Evolutionary conservation across 306 rosid genomes (phyloP).

Genomic region (Geum urbanum): DNA sequence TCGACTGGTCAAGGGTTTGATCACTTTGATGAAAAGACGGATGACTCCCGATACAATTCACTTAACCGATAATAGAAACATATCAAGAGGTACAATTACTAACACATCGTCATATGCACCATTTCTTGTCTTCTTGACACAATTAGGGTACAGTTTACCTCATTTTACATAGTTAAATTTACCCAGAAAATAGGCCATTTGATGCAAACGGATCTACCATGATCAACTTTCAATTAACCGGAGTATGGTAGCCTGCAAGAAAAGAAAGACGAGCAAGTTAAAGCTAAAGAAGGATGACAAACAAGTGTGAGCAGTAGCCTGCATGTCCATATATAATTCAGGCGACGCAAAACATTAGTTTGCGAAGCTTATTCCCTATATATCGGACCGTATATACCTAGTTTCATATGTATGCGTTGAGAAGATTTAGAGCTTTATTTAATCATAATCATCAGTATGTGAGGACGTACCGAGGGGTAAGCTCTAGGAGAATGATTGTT

Average conservation of each 20-base stretch:
- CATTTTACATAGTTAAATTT: background rate
- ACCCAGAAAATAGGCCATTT: background rate
- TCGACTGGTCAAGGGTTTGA: too few relatives aligned
- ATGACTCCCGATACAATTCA: too few relatives aligned
- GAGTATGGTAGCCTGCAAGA: slow-evolving; percentile 55
- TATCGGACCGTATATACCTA: too few relatives aligned
- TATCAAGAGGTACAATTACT: too few relatives aligned
- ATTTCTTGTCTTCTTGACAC: background rate
- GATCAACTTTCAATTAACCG: slow-evolving; percentile 32
- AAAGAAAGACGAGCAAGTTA: background rate
- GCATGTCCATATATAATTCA: background rate
- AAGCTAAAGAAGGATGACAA: background rate
- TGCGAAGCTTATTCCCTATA: too few relatives aligned
- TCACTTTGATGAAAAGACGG: too few relatives aligned
- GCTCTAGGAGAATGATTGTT: too few relatives aligned
- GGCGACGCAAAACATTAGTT: too few relatives aligned
- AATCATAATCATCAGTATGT: too few relatives aligned
- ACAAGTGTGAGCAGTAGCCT: background rate
- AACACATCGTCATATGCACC: background rate
- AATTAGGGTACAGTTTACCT: background rate
- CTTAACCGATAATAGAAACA: background rate
- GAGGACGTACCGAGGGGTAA: too few relatives aligned
- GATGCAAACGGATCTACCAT: background rate
- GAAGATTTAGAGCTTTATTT: too few relatives aligned
- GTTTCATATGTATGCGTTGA: too few relatives aligned